Conservation (phyloP, 129 eudicot species). For the Flaveria brownii region DNA sequence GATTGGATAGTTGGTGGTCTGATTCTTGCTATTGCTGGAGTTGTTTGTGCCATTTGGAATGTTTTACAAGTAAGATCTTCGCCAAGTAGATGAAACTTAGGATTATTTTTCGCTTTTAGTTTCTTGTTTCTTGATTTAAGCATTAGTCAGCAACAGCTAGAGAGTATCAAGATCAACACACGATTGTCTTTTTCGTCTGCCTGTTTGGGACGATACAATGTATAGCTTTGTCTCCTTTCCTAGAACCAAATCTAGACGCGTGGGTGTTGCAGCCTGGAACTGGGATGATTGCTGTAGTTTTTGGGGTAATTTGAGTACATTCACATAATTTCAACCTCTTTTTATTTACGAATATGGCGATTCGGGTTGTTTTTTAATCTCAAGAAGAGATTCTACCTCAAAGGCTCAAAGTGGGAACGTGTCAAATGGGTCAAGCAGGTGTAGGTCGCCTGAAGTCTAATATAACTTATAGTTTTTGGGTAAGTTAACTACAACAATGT, state of each 20-base stretch:
- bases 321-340: background rate
- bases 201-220: constrained; percentile 27
- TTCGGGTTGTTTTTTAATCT: background rate
- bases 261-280: constrained; percentile 31
- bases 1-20: constrained; percentile 50
- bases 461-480: constrained; percentile 8
- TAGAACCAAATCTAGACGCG: constrained; percentile 10
- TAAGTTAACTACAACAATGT: background rate
- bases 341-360: background rate
- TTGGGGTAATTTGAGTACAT: constrained; percentile 18
- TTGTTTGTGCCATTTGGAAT: constrained; percentile 39
- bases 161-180: constrained; percentile 27
- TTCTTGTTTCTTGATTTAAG: constrained; percentile 4
- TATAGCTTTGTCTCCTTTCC: constrained; percentile 10
- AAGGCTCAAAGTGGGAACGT: too few species aligned
- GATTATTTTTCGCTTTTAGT: background rate
- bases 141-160: constrained; percentile 19
- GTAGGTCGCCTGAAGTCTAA: too few species aligned
- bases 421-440: background rate
- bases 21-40: constrained; percentile 33
- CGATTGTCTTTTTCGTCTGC: constrained; percentile 20
- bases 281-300: constrained; percentile 20
- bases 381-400: too few species aligned
- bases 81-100: background rate
- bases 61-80: constrained; percentile 43